Base-by-base conservation (phyloP, 1,284 basidiomycete species). In the Phylloporus sp. region DNA sequence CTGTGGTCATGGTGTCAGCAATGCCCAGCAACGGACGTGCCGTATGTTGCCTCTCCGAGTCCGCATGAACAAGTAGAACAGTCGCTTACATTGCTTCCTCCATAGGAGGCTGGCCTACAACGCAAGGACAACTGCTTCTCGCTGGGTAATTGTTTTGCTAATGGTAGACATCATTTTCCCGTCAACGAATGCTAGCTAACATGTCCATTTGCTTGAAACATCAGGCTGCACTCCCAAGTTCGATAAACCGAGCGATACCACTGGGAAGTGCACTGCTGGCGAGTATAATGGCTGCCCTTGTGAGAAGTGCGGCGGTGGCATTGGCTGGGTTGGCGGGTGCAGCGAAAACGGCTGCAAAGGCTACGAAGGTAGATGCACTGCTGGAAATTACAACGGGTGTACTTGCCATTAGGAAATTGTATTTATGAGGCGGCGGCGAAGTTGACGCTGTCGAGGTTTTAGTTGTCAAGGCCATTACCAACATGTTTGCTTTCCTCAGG, bases 11-110 rank as follows among this genome's bases (percentile, higher is more conserved):
- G n/a, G 65, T 28, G 28, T 61, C 49, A 2, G 66, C 63, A 24
- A 68, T 17, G 26, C 50, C 50, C 24, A 31, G 32, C 29, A 37
- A 56, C 47, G 53, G 22, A 64, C 44, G 44, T 4, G 22, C 13
- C 29, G 64, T 64, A 56, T 12, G 67, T 66, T 29, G 26, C 18
- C 10, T 51, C 28, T 3, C 24, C 13, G 39, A n/a, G n/a, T n/a
- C n/a, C n/a, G n/a, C n/a, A n/a, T n/a, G n/a, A n/a, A 20, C 32
- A 18, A 40, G 24, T 4, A 20, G 26, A 47, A 42, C 29, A 2
- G 17, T 28, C 6, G 13, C 22, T 58, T 6, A 63, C 42, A n/a
- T 44, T 10, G 22, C 22, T 44, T 10, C 42, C 42, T 20, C n/a
- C n/a, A n/a, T n/a, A n/a, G n/a, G n/a, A 44, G 42, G 22, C 24